A percentile compares a stretch with the other conserved stretches of the same genome.
phyloP scores from a whole-genome alignment of 2,329 filamentous ascomycete genomes.

The Elsinoe ampelina region DNA sequence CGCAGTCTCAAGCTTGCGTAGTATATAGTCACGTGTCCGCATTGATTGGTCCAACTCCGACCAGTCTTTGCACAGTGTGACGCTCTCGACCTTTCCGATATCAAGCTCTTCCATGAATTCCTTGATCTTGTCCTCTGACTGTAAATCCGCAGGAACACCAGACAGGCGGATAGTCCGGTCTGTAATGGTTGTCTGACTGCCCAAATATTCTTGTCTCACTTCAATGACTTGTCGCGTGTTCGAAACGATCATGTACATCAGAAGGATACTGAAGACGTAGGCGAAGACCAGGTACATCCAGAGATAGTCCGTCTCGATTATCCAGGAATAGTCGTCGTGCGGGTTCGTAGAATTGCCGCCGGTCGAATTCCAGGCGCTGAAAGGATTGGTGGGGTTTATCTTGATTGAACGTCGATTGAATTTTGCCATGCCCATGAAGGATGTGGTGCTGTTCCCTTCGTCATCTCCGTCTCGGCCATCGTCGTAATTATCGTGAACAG shows the following conservation, averaged over 20 bases:
- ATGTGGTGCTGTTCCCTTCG: slow-evolving; percentile 16
- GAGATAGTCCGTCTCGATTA: slow-evolving; percentile 51
- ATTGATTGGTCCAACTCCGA: slow-evolving; percentile 67
- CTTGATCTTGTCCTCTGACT: slow-evolving; percentile 75
- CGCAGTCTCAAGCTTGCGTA: slow-evolving; percentile 69
- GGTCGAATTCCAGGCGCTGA: neutral
- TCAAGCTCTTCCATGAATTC: slow-evolving; percentile 76
- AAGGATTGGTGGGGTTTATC: neutral
- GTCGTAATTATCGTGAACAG: slow-evolving; percentile 66
- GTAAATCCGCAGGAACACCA: slow-evolving; percentile 70
- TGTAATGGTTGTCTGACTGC: slow-evolving; percentile 88
- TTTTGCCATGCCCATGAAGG: neutral
- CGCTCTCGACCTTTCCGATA: slow-evolving; percentile 81
- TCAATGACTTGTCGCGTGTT: slow-evolving; percentile 81
- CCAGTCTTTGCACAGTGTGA: slow-evolving; percentile 84
- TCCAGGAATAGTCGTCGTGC: slow-evolving; percentile 27
- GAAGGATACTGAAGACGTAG: slow-evolving; percentile 78
- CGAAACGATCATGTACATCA: slow-evolving; percentile 70
- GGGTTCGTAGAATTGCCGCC: slow-evolving; percentile 6
- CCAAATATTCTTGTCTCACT: slow-evolving; percentile 81
- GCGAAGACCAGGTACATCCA: slow-evolving; percentile 95
- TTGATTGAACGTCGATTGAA: neutral
- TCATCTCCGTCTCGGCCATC: slow-evolving; percentile 33
- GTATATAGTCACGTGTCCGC: slow-evolving; percentile 51
- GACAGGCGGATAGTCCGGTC: slow-evolving; percentile 88